Percentiles rank a stretch among this genome's conserved stretches.
Evolutionary conservation across 805 yeast genomes (phyloP).

Genomic region (Sugiyamaella floridensis): DNA sequence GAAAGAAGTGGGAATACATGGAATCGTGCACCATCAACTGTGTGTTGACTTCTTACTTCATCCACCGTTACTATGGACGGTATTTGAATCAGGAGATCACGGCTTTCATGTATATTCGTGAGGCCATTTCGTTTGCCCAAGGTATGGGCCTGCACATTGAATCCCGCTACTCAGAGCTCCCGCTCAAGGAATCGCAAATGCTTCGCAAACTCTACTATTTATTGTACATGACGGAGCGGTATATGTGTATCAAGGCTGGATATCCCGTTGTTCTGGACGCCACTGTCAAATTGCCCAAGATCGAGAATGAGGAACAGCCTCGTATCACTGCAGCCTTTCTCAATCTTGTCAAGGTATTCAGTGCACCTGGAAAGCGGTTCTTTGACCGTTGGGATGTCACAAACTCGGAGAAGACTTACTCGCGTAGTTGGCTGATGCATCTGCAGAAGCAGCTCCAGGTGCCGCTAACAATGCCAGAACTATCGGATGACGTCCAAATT

Average conservation of each 20-base stretch:
- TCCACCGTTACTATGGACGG: constrained; percentile 10
- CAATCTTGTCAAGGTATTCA: constrained; percentile 12
- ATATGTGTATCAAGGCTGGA: constrained; percentile 11
- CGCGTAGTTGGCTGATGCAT: constrained; percentile 6
- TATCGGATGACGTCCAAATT: constrained; percentile 5
- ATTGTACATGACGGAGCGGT: constrained; percentile 14
- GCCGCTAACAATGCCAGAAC: constrained; percentile 1
- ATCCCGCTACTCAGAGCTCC: background rate
- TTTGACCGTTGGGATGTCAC: constrained; percentile 8
- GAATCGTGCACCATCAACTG: constrained; percentile 7
- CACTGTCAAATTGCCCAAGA: constrained; percentile 7
- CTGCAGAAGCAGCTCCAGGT: constrained; percentile 8
- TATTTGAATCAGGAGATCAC: constrained; percentile 6
- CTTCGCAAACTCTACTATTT: constrained; percentile 10
- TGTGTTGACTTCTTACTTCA: constrained; percentile 11
- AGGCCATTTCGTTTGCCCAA: constrained; percentile 13
- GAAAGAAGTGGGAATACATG: constrained; percentile 4
- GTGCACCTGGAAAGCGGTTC: constrained; percentile 10
- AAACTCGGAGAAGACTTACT: constrained; percentile 1
- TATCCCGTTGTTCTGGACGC: constrained; percentile 9
- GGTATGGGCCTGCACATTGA: constrained; percentile 8
- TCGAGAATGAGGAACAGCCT: constrained; percentile 7
- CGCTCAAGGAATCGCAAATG: constrained; percentile 10
- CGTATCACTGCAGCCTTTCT: constrained; percentile 7
- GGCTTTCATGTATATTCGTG: constrained; percentile 11